Evolutionary conservation across 2,329 filamentous ascomycete species (phyloP), one percentile per base, ranked within the genome.

Genomic region (Sclerotinia subarctica): DNA sequence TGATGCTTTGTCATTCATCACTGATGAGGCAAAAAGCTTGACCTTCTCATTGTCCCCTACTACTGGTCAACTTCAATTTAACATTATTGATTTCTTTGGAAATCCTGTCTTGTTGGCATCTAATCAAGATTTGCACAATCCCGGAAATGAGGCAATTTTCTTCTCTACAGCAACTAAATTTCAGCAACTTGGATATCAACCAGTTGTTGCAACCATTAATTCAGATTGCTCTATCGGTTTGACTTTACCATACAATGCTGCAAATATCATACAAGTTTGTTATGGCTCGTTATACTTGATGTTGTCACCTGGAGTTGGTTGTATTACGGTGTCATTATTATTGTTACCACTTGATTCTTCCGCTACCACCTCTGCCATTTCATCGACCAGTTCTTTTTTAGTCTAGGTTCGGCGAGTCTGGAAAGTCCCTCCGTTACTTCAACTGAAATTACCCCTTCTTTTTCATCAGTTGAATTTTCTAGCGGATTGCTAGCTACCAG

Each of bases 141-240:
- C 69, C 11, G 70, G 70, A 5, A 70, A 72, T 57, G 70, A 72
- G 53, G 65, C 68, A 8, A 52, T 72, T 5, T 70, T 60, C 46
- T 72, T 72, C 66, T 52, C 70, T n/a, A 70, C 70, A 10, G 38
- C 57, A 21, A 44, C 38, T 4, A 59, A 51, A 57, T 68, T 64
- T 51, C 42, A 47, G 29, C 5, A n/a, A 17, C 53, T 68, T 29
- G 68, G 68, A n/a, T 65, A 67, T 26, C 49, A 67, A 54, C 69
- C 70, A 10, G 68, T 70, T 42, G 66, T 68, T 29, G 70, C 68
- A 21, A 49, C 64, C 11, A 24, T 72, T 21, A 69, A 68, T 38
- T 2, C 24, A 11, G 69, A 72, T 60, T 72, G 70, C 35, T 64
- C 66, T n/a, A 60, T 72, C 5, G 62, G 60, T 13, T 49, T 72